A percentile compares a stretch with the other conserved stretches of the same genome.
phyloP scores from a whole-genome alignment of 257 asterid species.

The Prunella vulgaris region DNA sequence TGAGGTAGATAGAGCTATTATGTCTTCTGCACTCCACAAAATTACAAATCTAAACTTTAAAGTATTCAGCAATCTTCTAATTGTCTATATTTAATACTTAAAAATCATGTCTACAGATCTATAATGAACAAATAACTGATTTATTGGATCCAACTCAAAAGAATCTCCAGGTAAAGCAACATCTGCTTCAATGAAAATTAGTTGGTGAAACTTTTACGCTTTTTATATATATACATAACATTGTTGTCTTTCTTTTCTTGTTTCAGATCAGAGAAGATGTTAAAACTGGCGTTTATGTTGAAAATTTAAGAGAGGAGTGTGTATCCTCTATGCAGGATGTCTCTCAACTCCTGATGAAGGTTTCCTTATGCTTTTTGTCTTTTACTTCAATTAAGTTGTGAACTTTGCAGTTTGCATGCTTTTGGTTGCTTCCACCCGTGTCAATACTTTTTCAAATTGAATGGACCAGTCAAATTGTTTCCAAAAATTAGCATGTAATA shows the following conservation, averaged over 20 bases:
- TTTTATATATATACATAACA: neutral
- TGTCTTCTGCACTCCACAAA: slow-evolving; percentile 6
- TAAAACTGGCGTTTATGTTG: slow-evolving; percentile 92
- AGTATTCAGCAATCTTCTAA: neutral
- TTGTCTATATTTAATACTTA: slow-evolving; percentile 5
- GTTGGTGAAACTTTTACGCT: neutral
- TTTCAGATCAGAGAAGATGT: slow-evolving; percentile 92
- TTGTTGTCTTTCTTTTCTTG: slow-evolving; percentile 24
- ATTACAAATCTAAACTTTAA: too few relatives aligned
- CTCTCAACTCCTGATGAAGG: slow-evolving; percentile 82
- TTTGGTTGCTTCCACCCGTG: slow-evolving; percentile 8
- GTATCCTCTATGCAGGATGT: slow-evolving; percentile 89
- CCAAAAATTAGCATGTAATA: neutral
- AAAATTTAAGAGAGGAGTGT: slow-evolving; percentile 86
- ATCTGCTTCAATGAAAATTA: neutral
- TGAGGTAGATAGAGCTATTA: slow-evolving; percentile 57
- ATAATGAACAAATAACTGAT: slow-evolving; percentile 98
- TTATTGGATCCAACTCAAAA: slow-evolving; percentile 88
- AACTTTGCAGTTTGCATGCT: slow-evolving; percentile 1
- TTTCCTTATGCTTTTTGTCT: slow-evolving; percentile 23
- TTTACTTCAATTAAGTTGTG: slow-evolving; percentile 2
- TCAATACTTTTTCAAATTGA: neutral
- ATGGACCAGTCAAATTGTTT: slow-evolving; percentile 9
- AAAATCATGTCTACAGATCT: slow-evolving; percentile 54
- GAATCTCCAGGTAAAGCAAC: slow-evolving; percentile 77